These are phyloP conservation scores for Curvularia verruculosa DNA, from an alignment of 2,329 filamentous ascomycete species.

Conservation along the genomic window DNA sequence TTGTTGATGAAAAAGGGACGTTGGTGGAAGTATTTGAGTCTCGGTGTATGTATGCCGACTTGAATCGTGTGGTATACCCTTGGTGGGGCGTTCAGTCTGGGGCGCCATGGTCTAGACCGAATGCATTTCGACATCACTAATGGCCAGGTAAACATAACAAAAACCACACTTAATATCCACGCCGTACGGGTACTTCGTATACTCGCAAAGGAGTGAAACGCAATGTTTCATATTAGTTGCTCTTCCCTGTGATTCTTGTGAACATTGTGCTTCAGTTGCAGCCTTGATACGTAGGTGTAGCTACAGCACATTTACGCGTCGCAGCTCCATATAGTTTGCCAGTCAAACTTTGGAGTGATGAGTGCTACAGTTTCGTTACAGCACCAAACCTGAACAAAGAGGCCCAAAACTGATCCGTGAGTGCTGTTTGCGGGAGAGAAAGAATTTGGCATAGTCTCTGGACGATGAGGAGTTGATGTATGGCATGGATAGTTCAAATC, in stretches of 20 bases:
- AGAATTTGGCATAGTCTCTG: slow-evolving; percentile 69
- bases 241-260: neutral
- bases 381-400: slow-evolving; percentile 29
- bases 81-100: neutral
- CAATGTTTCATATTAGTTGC: neutral
- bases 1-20: neutral
- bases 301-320: neutral
- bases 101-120: neutral
- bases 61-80: neutral
- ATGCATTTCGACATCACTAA: neutral
- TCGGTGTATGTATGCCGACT: neutral
- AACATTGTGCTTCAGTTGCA: neutral
- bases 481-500: slow-evolving; percentile 17
- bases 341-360: neutral
- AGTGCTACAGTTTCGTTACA: neutral
- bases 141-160: neutral
- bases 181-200: neutral
- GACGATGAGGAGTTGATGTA: slow-evolving; percentile 44
- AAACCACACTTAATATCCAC: neutral
- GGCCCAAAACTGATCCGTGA: slow-evolving; percentile 42
- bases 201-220: neutral
- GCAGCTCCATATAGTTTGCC: neutral
- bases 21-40: neutral
- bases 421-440: slow-evolving; percentile 74
- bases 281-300: neutral